Conservation (phyloP, 2,329 filamentous ascomycete genomes). For the Aspergillus neotritici region DNA sequence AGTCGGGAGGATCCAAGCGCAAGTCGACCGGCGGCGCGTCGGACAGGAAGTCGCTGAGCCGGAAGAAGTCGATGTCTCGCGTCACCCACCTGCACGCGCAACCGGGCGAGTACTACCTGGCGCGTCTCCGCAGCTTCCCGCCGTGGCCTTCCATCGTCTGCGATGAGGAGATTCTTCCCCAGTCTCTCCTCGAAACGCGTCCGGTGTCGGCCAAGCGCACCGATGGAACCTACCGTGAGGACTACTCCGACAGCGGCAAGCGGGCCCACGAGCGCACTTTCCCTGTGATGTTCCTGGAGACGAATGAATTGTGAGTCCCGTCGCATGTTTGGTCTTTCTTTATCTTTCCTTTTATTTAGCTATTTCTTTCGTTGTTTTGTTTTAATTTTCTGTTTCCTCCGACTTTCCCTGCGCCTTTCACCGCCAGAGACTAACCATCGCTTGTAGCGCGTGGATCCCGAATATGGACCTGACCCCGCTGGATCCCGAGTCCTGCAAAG, state of each 20-base stretch:
- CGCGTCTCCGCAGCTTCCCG: constrained; percentile 89
- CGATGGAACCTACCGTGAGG: constrained; percentile 82
- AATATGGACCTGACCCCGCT: constrained; percentile 78
- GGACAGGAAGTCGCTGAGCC: constrained; percentile 67
- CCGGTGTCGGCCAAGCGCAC: constrained; percentile 75
- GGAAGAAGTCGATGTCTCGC: constrained; percentile 73
- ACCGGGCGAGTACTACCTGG: constrained; percentile 86
- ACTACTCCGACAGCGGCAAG: constrained; percentile 83
- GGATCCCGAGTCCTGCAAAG: constrained; percentile 64
- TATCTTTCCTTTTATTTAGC: too few species aligned
- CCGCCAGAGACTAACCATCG: constrained; percentile 5
- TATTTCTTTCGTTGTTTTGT: background rate
- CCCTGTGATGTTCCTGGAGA: constrained; percentile 89
- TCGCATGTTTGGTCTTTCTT: too few species aligned
- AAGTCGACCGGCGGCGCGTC: constrained; percentile 65
- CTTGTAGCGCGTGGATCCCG: constrained; percentile 74
- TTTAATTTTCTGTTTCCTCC: constrained; percentile 3
- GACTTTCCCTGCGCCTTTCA: constrained; percentile 2
- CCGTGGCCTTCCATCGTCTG: constrained; percentile 93
- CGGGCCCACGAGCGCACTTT: constrained; percentile 79
- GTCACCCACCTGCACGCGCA: constrained; percentile 71
- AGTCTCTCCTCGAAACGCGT: constrained; percentile 66
- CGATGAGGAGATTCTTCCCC: constrained; percentile 88
- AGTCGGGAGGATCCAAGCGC: constrained; percentile 51
- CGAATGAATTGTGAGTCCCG: constrained; percentile 88